Base-by-base conservation (phyloP, 202 grass and related monocot genomes). In the Panicum hallii region DNA sequence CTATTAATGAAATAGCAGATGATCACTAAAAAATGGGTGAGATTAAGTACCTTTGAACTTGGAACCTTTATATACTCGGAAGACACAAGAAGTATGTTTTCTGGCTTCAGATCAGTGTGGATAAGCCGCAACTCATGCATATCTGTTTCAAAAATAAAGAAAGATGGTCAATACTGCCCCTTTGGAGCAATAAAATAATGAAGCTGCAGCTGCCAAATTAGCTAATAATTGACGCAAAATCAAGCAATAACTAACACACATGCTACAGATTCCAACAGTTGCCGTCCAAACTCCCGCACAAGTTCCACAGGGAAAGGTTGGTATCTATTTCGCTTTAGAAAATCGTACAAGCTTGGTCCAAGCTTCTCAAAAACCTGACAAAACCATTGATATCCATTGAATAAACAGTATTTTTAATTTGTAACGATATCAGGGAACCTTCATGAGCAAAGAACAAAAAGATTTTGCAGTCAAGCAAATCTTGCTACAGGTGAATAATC, bases 311-410 rank as follows among this genome's bases (percentile, higher is more conserved):
- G 95, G 90, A 95, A 98, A 84, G 95, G 93, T 90, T 89, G 87
- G 80, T 98, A 98, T 87, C 90, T 95, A 95, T 98, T 98, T 98
- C 93, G 91, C 92, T 94, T 95, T 95, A 95, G 91, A 93, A 93
- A 98, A 93, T 95, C 95, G 95, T 90, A 98, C 81, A 98, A 93
- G 91, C 95, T 98, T 79, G 95, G 91, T 72, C 95, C 95, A 94
- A 98, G 95, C 95, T 94, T 98, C 95, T 98, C 95, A 98, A 95
- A 98, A 62, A 98, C 95, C 95, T 98, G 95, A 93, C 86, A 94
- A 91, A 86, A 97, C 66, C 85, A 97, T 89, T 73, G 82, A 94
- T 90, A 88, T 89, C 79, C 90, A 94, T 94, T 85, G 89, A 93
- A 94, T 90, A 86, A 93, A 89, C 84, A 85, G 80, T 63, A 87